phyloP scores from a whole-genome alignment of 2,329 filamentous ascomycete species.

The Penicillium decumbens region DNA sequence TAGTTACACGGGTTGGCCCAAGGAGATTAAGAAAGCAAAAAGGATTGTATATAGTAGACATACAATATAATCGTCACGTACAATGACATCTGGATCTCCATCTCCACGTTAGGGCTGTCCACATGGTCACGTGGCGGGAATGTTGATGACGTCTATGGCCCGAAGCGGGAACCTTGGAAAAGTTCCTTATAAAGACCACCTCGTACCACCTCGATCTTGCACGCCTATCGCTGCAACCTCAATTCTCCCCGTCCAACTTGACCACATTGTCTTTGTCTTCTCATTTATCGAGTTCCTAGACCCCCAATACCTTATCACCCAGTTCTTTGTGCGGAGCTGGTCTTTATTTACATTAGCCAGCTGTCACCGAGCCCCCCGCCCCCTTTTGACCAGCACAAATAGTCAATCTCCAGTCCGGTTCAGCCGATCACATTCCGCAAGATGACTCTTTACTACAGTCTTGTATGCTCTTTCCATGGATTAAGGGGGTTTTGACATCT shows the following conservation, averaged over 20 bases:
- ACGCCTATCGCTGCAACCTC: conserved; percentile 21
- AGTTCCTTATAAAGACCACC: conserved; percentile 59
- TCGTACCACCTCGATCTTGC: conserved; percentile 45
- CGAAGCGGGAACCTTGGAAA: conserved; percentile 13
- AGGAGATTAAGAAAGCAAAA: neutral
- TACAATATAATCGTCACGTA: neutral
- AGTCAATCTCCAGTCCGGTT: conserved; percentile 3
- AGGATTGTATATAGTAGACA: conserved; percentile 2
- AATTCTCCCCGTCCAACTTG: conserved; percentile 33
- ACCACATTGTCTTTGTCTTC: conserved; percentile 6
- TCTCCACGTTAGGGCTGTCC: neutral
- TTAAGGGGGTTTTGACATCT: neutral
- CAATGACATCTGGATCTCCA: neutral
- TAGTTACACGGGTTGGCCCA: conserved; percentile 4
- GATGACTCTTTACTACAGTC: conserved; percentile 67
- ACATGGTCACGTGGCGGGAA: conserved; percentile 18
- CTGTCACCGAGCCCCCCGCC: conserved; percentile 12
- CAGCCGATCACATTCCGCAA: conserved; percentile 31
- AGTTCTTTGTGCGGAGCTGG: conserved; percentile 1
- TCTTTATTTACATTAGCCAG: conserved; percentile 19
- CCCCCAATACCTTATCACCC: neutral
- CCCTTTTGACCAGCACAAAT: conserved; percentile 17
- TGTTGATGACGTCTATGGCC: conserved; percentile 33
- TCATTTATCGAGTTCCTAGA: neutral
- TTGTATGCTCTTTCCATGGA: conserved; percentile 47